Percentiles rank a stretch among this genome's conserved stretches.
Conservation (phyloP, 2,329 filamentous ascomycete genomes). For the Clarireedia hainanense region DNA sequence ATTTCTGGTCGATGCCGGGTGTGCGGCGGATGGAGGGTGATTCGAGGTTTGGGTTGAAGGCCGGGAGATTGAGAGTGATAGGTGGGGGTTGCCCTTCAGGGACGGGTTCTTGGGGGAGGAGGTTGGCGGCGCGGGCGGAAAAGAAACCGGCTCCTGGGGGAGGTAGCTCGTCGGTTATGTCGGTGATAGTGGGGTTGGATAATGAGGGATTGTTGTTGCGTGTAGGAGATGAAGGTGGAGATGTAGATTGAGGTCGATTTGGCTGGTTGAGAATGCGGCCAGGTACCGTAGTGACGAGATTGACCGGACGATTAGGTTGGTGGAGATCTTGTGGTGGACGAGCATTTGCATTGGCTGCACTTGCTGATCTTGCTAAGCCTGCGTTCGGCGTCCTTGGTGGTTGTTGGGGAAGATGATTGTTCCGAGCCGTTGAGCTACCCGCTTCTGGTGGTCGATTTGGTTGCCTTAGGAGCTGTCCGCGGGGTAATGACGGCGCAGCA, state of each 20-base stretch:
- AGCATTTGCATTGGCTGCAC: slow-evolving; percentile 13
- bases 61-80: slow-evolving; percentile 39
- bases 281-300: slow-evolving; percentile 14
- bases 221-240: slow-evolving; percentile 18
- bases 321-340: slow-evolving; percentile 16
- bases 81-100: slow-evolving; percentile 24
- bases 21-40: slow-evolving; percentile 86
- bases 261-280: slow-evolving; percentile 27
- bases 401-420: slow-evolving; percentile 16
- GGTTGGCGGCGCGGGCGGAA: slow-evolving; percentile 58
- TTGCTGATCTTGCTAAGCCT: slow-evolving; percentile 23
- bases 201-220: slow-evolving; percentile 3
- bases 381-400: slow-evolving; percentile 28
- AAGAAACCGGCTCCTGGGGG: slow-evolving; percentile 47
- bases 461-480: slow-evolving; percentile 22
- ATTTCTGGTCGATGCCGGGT: slow-evolving; percentile 74
- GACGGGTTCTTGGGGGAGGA: slow-evolving; percentile 37
- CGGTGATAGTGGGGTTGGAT: slow-evolving; percentile 7
- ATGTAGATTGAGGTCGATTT: slow-evolving; percentile 17
- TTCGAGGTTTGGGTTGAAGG: slow-evolving; percentile 67
- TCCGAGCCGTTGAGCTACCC: slow-evolving; percentile 8
- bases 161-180: slow-evolving; percentile 15
- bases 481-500: slow-evolving; percentile 4
- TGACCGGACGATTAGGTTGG: slow-evolving; percentile 10
- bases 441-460: slow-evolving; percentile 23